phyloP scores from a whole-genome alignment of 805 yeast genomes.

The Lipomyces kockii region DNA sequence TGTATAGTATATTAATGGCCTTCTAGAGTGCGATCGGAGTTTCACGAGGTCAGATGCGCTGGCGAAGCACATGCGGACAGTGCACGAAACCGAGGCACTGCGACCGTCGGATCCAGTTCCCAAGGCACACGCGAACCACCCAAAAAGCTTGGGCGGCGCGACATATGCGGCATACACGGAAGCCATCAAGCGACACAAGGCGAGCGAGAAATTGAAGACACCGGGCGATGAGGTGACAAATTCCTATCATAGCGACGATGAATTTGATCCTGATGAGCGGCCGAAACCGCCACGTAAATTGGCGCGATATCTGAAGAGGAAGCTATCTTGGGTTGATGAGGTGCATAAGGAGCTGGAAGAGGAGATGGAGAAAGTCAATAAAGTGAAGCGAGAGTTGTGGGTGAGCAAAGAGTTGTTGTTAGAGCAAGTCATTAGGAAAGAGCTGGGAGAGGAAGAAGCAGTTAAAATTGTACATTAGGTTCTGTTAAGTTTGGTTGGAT shows the following conservation, averaged over 20 bases:
- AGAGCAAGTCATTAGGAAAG: conserved; percentile 41
- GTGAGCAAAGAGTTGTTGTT: conserved; percentile 45
- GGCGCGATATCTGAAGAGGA: conserved; percentile 38
- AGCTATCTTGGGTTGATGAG: conserved; percentile 45
- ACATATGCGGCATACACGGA: conserved; percentile 17
- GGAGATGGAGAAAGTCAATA: conserved; percentile 37
- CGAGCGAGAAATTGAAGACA: conserved; percentile 3
- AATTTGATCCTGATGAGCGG: conserved; percentile 32
- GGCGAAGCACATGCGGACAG: conserved; percentile 64
- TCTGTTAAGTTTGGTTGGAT: background rate
- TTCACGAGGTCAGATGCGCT: conserved; percentile 67
- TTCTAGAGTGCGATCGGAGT: conserved; percentile 62
- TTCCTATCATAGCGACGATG: conserved; percentile 14
- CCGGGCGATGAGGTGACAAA: conserved; percentile 7
- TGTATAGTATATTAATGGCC: background rate
- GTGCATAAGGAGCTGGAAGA: conserved; percentile 38
- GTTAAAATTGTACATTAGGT: conserved; percentile 29
- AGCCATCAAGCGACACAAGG: conserved; percentile 8
- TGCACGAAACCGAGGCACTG: conserved; percentile 53
- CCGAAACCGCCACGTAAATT: conserved; percentile 24
- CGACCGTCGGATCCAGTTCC: conserved; percentile 33
- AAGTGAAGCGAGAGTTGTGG: conserved; percentile 41
- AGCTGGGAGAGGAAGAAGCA: conserved; percentile 37
- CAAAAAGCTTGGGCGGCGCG: conserved; percentile 19
- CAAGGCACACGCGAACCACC: conserved; percentile 18